Conservation (phyloP, 2,329 filamentous ascomycete genomes). For the Hypoxylon sp. region DNA sequence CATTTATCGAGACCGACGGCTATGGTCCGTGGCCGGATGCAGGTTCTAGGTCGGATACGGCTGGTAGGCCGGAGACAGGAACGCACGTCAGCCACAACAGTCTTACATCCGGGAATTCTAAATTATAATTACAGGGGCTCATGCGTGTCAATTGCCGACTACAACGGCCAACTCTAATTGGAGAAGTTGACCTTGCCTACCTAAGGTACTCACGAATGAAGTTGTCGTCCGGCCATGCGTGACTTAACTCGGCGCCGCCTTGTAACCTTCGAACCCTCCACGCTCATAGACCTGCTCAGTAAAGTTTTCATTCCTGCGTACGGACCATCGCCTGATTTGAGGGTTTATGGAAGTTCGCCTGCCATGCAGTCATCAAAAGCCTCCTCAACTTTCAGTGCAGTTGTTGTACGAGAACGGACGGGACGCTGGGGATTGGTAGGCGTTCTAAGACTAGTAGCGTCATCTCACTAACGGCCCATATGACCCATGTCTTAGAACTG, state of each 20-base stretch:
- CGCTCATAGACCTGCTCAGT: constrained; percentile 1
- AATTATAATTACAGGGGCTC: constrained; percentile 27
- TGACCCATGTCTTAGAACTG: constrained; percentile 22
- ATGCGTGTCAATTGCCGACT: constrained; percentile 5
- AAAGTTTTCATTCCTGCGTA: neutral
- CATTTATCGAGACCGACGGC: constrained; percentile 49
- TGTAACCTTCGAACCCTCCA: neutral
- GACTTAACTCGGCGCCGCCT: constrained; percentile 3
- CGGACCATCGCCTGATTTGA: neutral
- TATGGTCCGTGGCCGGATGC: constrained; percentile 41
- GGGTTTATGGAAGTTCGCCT: neutral
- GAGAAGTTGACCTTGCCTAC: too few relatives aligned
- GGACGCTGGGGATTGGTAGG: constrained; percentile 3
- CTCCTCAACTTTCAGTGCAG: constrained; percentile 19
- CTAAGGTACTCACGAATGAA: constrained; percentile 20
- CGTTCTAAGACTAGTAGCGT: constrained; percentile 22
- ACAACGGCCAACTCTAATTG: constrained; percentile 5
- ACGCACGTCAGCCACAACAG: constrained; percentile 23
- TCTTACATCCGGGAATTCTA: constrained; percentile 22
- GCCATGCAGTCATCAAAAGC: constrained; percentile 2
- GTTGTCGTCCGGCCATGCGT: constrained; percentile 5
- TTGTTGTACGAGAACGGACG: constrained; percentile 25
- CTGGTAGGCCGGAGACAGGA: constrained; percentile 45
- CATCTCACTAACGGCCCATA: constrained; percentile 13
- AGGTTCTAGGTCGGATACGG: constrained; percentile 48